Evolutionary conservation across 2,329 filamentous ascomycete genomes (phyloP).

Genomic region (Penicillium concentricum): DNA sequence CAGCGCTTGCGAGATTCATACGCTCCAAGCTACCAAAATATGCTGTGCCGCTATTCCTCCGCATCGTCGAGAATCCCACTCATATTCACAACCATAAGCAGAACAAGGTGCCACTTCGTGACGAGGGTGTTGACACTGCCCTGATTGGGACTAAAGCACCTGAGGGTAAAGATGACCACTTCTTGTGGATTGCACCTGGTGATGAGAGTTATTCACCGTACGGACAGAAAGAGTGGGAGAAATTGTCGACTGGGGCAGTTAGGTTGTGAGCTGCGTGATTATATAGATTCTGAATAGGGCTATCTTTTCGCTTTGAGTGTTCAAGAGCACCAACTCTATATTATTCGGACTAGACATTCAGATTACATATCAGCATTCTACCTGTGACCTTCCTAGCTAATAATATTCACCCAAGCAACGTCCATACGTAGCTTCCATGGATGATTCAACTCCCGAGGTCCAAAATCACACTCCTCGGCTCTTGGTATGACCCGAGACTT

Average conservation of each 20-base stretch:
- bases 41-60: conserved; percentile 72
- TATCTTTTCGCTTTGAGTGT: neutral
- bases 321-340: neutral
- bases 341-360: neutral
- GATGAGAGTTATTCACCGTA: conserved; percentile 60
- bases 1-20: conserved; percentile 58
- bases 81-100: conserved; percentile 71
- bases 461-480: too few species aligned
- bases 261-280: conserved; percentile 39
- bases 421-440: too few species aligned
- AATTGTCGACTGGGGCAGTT: conserved; percentile 46
- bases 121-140: conserved; percentile 63
- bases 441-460: too few species aligned
- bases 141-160: conserved; percentile 47
- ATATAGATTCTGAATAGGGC: neutral
- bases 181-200: conserved; percentile 52
- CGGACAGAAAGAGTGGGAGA: conserved; percentile 58
- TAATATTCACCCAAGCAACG: too few species aligned
- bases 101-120: conserved; percentile 69
- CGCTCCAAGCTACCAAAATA: conserved; percentile 66
- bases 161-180: conserved; percentile 45
- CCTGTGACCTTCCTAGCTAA: too few species aligned
- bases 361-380: neutral
- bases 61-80: conserved; percentile 53
- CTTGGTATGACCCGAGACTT: too few species aligned